These are phyloP conservation scores for Colletotrichum liaoningense DNA, from an alignment of 2,329 filamentous ascomycete genomes.

Conservation along the genomic window DNA sequence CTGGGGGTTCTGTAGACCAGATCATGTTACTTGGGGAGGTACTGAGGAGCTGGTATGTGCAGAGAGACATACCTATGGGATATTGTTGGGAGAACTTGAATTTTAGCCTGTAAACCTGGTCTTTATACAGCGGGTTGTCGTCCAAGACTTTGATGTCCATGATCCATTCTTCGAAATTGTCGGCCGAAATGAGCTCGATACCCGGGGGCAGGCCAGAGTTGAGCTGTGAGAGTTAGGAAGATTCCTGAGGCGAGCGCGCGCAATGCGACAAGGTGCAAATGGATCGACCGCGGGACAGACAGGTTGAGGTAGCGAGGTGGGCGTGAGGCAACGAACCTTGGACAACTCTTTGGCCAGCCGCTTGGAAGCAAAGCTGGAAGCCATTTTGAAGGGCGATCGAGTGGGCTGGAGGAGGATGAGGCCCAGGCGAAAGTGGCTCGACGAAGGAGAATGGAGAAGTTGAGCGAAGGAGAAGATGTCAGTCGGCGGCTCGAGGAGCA, in stretches of 20 bases:
- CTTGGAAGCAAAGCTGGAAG: constrained; percentile 63
- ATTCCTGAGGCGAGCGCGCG: neutral
- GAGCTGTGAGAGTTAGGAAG: constrained; percentile 32
- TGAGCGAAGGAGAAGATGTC: neutral
- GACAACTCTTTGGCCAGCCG: constrained; percentile 69
- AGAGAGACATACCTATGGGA: constrained; percentile 79
- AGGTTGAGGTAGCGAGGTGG: neutral
- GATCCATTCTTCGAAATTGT: constrained; percentile 89
- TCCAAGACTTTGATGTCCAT: constrained; percentile 94
- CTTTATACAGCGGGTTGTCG: constrained; percentile 86
- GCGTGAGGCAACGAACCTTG: constrained; percentile 56
- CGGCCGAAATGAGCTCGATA: constrained; percentile 83
- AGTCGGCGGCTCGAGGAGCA: constrained; percentile 10
- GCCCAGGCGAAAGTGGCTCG: neutral
- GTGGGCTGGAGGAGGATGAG: neutral
- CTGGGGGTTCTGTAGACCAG: constrained; percentile 79
- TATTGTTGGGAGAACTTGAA: constrained; percentile 88
- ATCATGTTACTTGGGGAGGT: neutral
- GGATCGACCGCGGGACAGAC: neutral
- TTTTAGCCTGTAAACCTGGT: constrained; percentile 84
- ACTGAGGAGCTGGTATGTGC: neutral
- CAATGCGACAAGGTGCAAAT: constrained; percentile 6
- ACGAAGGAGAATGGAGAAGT: neutral
- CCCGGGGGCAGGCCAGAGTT: constrained; percentile 69
- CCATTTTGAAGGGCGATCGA: constrained; percentile 43